Evolutionary conservation across 768 basidiomycete genomes (phyloP).

Genomic region (Agaricus subrufescens): DNA sequence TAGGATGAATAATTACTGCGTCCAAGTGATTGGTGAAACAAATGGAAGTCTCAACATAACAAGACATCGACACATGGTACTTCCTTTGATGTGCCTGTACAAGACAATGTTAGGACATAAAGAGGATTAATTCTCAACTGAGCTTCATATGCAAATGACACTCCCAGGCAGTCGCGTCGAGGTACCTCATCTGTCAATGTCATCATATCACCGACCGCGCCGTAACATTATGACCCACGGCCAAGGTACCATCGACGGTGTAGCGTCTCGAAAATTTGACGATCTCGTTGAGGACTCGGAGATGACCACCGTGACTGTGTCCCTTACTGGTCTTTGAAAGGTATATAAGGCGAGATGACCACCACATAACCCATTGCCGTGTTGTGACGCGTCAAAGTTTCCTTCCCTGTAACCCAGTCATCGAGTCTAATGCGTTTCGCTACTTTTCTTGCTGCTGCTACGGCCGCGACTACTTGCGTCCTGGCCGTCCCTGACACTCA

Average conservation of each 20-base stretch:
- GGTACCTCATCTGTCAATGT: constrained; percentile 3
- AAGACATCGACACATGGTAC: background rate
- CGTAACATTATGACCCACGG: background rate
- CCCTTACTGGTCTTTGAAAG: background rate
- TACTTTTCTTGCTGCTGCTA: background rate
- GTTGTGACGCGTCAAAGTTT: background rate
- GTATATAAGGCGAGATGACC: background rate
- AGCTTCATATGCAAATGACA: background rate
- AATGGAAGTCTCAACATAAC: no score
- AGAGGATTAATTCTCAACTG: background rate
- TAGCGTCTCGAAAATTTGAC: background rate
- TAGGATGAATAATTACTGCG: no score
- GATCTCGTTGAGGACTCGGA: background rate
- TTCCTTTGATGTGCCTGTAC: background rate
- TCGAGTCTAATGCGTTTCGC: constrained; percentile 3
- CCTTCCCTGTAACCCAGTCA: background rate
- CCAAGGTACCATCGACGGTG: constrained; percentile 1
- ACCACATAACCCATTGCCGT: background rate
- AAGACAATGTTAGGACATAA: background rate
- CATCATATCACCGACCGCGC: constrained; percentile 5
- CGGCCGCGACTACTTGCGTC: constrained; percentile 1
- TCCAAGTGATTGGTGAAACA: no score
- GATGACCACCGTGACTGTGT: no score
- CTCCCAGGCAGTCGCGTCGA: background rate
- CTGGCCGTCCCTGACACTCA: background rate